A percentile compares a stretch with the other conserved stretches of the same genome.
These are phyloP conservation scores for Boletus reticulatus DNA, from an alignment of 768 basidiomycete genomes.

Conservation along the genomic window DNA sequence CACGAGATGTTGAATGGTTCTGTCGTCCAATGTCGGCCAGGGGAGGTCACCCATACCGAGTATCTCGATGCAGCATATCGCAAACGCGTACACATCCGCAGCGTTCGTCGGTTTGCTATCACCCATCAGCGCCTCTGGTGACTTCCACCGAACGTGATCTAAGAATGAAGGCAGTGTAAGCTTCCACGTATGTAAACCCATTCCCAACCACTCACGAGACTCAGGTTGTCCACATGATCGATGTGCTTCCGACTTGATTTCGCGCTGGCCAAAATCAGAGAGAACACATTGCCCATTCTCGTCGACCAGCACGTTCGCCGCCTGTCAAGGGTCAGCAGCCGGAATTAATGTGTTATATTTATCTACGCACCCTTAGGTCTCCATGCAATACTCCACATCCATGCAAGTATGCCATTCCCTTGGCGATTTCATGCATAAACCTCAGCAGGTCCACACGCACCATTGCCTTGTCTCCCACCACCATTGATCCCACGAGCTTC, in stretches of 20 bases:
- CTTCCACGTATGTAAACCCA: neutral
- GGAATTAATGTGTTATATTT: neutral
- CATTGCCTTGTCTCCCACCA: neutral
- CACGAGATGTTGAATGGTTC: conserved; percentile 49
- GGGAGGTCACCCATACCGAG: conserved; percentile 60
- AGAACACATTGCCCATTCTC: conserved; percentile 66
- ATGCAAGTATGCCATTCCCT: conserved; percentile 84
- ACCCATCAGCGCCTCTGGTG: conserved; percentile 63
- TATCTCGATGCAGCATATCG: conserved; percentile 63
- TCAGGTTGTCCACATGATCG: conserved; percentile 52
- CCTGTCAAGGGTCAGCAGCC: conserved; percentile 35
- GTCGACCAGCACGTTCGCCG: conserved; percentile 74
- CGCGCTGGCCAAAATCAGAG: conserved; percentile 81
- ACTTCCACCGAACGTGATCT: conserved; percentile 70
- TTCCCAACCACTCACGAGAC: conserved; percentile 35
- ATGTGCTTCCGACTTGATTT: conserved; percentile 72
- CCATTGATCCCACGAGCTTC: neutral
- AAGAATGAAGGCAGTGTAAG: conserved; percentile 29
- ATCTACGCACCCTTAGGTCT: conserved; percentile 64
- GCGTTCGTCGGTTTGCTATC: conserved; percentile 45
- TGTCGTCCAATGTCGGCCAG: conserved; percentile 52
- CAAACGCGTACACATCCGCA: conserved; percentile 69
- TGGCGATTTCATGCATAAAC: conserved; percentile 71
- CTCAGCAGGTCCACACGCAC: conserved; percentile 42
- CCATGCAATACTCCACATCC: conserved; percentile 67